Conservation (phyloP, 352 stramenopile species). For the Pythium monospermum region DNA sequence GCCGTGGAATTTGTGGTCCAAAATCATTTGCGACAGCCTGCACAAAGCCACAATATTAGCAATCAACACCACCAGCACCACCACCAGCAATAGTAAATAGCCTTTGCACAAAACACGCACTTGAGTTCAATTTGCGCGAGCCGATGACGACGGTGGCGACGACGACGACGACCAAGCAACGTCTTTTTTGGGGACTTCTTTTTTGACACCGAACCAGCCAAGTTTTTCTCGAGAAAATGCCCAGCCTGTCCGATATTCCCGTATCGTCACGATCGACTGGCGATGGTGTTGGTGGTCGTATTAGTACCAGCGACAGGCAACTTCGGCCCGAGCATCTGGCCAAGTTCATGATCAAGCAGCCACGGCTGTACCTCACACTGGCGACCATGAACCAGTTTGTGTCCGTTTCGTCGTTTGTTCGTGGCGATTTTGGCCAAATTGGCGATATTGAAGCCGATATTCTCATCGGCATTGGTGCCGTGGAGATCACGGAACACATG, state of each 20-base stretch:
- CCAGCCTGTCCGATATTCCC: too few relatives aligned
- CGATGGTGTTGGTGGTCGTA: too few relatives aligned
- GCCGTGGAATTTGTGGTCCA: too few relatives aligned
- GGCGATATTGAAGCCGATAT: conserved; percentile 71
- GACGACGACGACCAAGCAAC: background rate
- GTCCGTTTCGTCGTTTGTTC: conserved; percentile 56
- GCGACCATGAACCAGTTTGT: conserved; percentile 41
- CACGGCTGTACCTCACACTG: conserved; percentile 54
- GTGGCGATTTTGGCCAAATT: conserved; percentile 30
- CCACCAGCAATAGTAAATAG: too few relatives aligned
- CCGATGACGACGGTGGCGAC: background rate
- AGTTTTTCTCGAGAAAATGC: too few relatives aligned
- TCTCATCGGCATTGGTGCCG: conserved; percentile 49
- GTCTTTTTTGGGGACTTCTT: background rate
- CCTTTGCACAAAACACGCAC: too few relatives aligned
- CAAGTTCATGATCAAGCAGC: conserved; percentile 31
- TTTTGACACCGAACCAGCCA: background rate
- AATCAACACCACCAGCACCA: too few relatives aligned
- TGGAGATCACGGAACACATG: conserved; percentile 37
- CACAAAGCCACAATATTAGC: too few relatives aligned
- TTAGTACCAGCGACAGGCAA: too few relatives aligned
- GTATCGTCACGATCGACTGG: too few relatives aligned
- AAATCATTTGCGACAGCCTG: too few relatives aligned
- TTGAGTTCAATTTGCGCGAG: background rate
- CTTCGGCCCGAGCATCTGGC: conserved; percentile 5